Conservation (phyloP, 2,329 filamentous ascomycete genomes). For the Clonostachys solani region DNA sequence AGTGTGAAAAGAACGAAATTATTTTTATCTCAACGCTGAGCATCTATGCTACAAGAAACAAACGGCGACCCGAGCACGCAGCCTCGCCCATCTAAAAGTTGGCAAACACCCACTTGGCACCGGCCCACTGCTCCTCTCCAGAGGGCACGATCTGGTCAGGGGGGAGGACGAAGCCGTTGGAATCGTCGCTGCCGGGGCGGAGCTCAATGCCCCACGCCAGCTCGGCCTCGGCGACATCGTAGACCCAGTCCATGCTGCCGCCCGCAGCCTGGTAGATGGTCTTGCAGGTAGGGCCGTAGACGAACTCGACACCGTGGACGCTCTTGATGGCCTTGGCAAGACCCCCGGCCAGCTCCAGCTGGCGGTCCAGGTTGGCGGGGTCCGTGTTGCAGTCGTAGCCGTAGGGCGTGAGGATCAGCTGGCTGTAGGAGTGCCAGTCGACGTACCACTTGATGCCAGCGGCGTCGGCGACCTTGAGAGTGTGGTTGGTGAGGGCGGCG, state of each 20-base stretch:
- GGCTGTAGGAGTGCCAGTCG: conserved; percentile 62
- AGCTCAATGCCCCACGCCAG: conserved; percentile 35
- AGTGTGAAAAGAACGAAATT: too few relatives aligned
- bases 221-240: conserved; percentile 34
- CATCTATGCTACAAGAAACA: too few relatives aligned
- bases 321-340: conserved; percentile 44
- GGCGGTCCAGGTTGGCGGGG: conserved; percentile 39
- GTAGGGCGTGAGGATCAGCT: conserved; percentile 53
- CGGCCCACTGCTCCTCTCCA: conserved; percentile 36
- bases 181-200: conserved; percentile 22
- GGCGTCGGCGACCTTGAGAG: conserved; percentile 19
- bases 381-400: conserved; percentile 51
- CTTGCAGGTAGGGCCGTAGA: conserved; percentile 49
- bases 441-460: conserved; percentile 57
- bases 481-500: conserved; percentile 34
- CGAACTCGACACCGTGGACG: conserved; percentile 31
- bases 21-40: too few relatives aligned
- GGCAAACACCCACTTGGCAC: conserved; percentile 54
- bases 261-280: conserved; percentile 57
- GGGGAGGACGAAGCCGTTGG: conserved; percentile 36
- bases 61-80: too few relatives aligned
- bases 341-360: conserved; percentile 41
- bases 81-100: neutral
- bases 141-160: conserved; percentile 35
- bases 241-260: conserved; percentile 38